Base-by-base conservation (phyloP, 1,139 yeast species). In the Suhomyces atakaporum region DNA sequence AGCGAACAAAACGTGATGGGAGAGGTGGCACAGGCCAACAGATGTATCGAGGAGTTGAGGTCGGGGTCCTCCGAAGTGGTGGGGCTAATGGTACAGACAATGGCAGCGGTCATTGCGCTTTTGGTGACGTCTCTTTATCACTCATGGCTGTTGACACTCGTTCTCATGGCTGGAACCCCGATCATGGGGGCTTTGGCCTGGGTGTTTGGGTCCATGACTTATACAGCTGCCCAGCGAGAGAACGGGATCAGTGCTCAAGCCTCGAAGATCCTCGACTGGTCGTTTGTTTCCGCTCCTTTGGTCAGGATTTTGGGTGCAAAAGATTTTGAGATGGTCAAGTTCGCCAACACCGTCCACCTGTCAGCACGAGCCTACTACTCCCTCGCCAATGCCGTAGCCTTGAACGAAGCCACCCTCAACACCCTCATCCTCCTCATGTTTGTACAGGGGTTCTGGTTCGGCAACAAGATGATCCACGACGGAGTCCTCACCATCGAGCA, bases 381-480 rank as follows among this genome's bases (percentile, higher is more conserved):
- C 27, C 60, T 79, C 33, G 69, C 80, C 10, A 53, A 75, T 12
- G 74, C 69, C 7, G 63, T 78, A 10, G 67, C 83, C 9, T 57
- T 78, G 0, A 90, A 88, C 51, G 61, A 75, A 16, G 83, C 86
- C 0, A 37, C 75, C 0, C 58, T 84, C 36, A 76, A 82, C 47
- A 63, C 77, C 12, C 47, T 89, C 6, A 70, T 83, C 0, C 65
- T 87, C 25, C 54, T 80, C 52, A 82, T 88, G 80, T 89, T 90
- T 66, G 86, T 89, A 2, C 96, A 88, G 56, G 95, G 94, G 0
- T 86, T 90, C 50, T 89, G 95, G 85, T 90, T 81, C 60, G 98
- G 97, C 3, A 75, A 82, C 25, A 64, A 69, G 33, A 73, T 86
- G 68, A 81, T 88, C 3, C 60, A 63, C 28, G 56, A 61, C 4